Evolutionary conservation across 345 rosid species (phyloP), one percentile per base, ranked within the genome.

Genomic region (Sisymbrium altissimum): DNA sequence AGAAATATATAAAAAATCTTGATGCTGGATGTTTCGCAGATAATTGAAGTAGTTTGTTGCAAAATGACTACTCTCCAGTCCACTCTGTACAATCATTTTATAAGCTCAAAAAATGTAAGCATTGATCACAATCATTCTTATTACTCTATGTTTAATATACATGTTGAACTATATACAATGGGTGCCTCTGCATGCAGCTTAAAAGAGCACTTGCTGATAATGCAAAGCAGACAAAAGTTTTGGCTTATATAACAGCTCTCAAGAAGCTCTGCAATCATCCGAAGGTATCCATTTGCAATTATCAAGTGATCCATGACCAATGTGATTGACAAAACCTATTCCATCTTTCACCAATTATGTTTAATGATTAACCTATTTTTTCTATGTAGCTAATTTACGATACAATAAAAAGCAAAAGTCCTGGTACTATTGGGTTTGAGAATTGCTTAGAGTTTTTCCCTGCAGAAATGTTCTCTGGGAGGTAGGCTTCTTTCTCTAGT

Each of bases 181-280:
- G 64, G 40, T 70, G 53, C 56, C 58, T 61, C 66, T 41, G 59
- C 62, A 50, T 72, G 59, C 88, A 95, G 99, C 93, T 95, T 70
- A 89, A 92, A 78, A 82, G 78, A 64, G 97, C 88, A 65, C 86
- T 95, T 45, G 80, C 85, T 29, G 97, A 89, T 68, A 96, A 90
- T 76, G 68, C 82, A 78, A 95, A 92, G 78, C 85, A 87, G 73
- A 85, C 97, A n/a, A 92, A 85, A 86, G 93, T 95, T 62, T 83
- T 95, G 85, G 99, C 97, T 61, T 91, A 89, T 81, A 92, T 95
- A 64, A 95, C 99, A 61, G 97, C 97, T 78, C 99, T 95, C 53
- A 95, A 95, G 86, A 95, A 95, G 91, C 96, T 95, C 70, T 92
- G 99, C 86, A 95, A 95, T 79, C 99, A 95, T 85, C 99, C 99